Conservation (phyloP, 306 rosid genomes). For the Medicago arabica region DNA sequence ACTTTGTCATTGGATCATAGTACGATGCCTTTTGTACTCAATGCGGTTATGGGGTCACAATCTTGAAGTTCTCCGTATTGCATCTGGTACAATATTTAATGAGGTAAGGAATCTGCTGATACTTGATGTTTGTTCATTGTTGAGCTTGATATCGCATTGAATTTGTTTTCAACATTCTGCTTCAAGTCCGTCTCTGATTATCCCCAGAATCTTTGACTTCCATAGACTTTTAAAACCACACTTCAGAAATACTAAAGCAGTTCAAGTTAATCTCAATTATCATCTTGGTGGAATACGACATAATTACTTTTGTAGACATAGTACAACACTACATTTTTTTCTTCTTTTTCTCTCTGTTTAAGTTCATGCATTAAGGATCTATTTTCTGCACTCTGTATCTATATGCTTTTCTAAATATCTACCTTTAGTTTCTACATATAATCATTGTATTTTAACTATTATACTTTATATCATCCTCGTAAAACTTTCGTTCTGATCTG, state of each 20-base stretch:
- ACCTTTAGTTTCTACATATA: not conserved
- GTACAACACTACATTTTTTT: not conserved
- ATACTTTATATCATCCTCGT: not conserved
- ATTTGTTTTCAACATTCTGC: conserved; percentile 7
- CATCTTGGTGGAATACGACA: conserved; percentile 3
- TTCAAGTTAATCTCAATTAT: conserved; percentile 13
- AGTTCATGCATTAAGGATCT: conserved; percentile 14
- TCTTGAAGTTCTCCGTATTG: conserved; percentile 76
- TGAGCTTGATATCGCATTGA: not conserved
- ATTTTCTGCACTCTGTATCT: not conserved
- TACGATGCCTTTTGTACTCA: conserved; percentile 83
- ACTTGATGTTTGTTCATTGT: conserved; percentile 22
- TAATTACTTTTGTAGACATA: not conserved
- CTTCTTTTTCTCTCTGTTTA: conserved; percentile 6
- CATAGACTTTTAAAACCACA: conserved; percentile 19
- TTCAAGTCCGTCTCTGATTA: not conserved
- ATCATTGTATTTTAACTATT: conserved; percentile 8
- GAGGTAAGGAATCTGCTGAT: conserved; percentile 61
- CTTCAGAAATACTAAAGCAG: conserved; percentile 13
- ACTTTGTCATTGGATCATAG: conserved; percentile 47
- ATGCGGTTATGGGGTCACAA: conserved; percentile 95
- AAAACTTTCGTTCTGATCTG: conserved; percentile 5
- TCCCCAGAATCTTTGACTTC: not conserved
- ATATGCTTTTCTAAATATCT: conserved; percentile 9
- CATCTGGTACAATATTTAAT: conserved; percentile 90